phyloP scores from a whole-genome alignment of 306 rosid genomes.

The Biancaea sappan region DNA sequence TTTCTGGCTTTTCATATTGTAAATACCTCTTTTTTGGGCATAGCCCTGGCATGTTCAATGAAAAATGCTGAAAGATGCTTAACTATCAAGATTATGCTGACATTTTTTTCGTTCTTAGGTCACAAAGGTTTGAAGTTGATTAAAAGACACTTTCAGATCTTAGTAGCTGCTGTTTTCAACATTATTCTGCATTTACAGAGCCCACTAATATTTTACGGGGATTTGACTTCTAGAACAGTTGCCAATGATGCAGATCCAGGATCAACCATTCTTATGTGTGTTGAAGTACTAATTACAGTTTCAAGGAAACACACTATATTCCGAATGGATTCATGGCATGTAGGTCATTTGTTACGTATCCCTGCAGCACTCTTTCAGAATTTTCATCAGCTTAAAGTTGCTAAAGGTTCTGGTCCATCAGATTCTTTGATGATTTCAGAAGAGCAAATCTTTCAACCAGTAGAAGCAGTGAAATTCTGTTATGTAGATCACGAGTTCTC shows the following conservation, averaged over 20 bases:
- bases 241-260: conserved; percentile 75
- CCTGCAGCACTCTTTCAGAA: conserved; percentile 79
- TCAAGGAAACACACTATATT: conserved; percentile 72
- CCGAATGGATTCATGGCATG: conserved; percentile 69
- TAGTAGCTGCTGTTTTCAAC: conserved; percentile 63
- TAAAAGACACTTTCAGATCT: conserved; percentile 74
- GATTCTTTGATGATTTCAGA: conserved; percentile 35
- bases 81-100: conserved; percentile 29
- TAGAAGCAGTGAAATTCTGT: conserved; percentile 37
- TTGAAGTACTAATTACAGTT: conserved; percentile 74
- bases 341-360: conserved; percentile 71
- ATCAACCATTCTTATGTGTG: conserved; percentile 86
- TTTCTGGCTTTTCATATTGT: neutral
- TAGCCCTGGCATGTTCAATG: neutral
- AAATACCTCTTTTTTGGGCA: neutral
- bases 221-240: conserved; percentile 37
- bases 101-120: conserved; percentile 50
- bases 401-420: conserved; percentile 47
- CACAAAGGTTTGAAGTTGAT: conserved; percentile 71
- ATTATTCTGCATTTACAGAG: conserved; percentile 75
- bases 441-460: conserved; percentile 45
- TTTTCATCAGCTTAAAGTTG: conserved; percentile 56
- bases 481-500: conserved; percentile 61
- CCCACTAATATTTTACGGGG: conserved; percentile 61
- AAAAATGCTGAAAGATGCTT: conserved; percentile 24